phyloP scores from a whole-genome alignment of 139 green algal species.

The Pseudopediastrum boryanum region DNA sequence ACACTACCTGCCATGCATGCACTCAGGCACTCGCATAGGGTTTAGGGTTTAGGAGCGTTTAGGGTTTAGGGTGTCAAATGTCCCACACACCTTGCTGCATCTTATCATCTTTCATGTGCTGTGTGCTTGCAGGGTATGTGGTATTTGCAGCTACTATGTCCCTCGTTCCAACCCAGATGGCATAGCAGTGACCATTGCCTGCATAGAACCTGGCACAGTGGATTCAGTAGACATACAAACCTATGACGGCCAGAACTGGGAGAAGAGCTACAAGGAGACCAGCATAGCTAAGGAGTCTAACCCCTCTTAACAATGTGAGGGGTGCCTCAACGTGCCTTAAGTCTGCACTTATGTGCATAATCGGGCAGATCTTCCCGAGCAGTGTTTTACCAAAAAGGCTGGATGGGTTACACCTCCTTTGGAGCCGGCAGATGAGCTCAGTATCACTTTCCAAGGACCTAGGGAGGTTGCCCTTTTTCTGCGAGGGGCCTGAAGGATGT shows the following conservation, averaged over 20 bases:
- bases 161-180: conserved; percentile 26
- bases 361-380: too few species aligned
- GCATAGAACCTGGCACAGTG: conserved; percentile 36
- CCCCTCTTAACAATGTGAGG: not conserved
- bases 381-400: too few species aligned
- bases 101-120: not conserved
- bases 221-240: not conserved
- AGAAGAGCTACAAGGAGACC: conserved; percentile 19
- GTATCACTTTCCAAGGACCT: too few species aligned
- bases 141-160: conserved; percentile 28
- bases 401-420: too few species aligned
- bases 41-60: too few species aligned
- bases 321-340: not conserved
- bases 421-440: too few species aligned
- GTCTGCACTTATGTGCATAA: too few species aligned
- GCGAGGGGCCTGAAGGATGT: too few species aligned
- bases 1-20: not conserved
- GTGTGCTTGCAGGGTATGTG: not conserved
- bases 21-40: too few species aligned
- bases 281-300: conserved; percentile 7
- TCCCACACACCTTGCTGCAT: not conserved
- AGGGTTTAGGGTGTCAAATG: too few species aligned
- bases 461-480: too few species aligned
- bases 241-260: conserved; percentile 29
- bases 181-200: conserved; percentile 24